phyloP scores from a whole-genome alignment of 2,329 filamentous ascomycete genomes.

The Diaporthe amygdali region DNA sequence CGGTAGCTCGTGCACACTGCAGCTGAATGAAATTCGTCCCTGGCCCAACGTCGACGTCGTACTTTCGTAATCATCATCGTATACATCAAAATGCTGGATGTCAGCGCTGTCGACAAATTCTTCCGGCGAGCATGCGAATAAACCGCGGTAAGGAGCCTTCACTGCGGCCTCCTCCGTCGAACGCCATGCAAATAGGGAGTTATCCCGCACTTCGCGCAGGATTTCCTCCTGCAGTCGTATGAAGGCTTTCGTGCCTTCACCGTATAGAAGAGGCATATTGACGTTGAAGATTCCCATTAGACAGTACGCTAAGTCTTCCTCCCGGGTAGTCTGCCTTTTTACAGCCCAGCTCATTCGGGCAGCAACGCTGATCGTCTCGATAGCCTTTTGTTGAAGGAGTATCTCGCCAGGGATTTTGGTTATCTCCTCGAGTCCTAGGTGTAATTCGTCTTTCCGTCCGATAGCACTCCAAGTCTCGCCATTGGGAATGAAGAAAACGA shows the following conservation, averaged over 20 bases:
- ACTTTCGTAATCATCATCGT: background rate
- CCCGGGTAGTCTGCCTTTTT: background rate
- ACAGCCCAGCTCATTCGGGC: constrained; percentile 20
- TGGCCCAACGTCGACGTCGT: background rate
- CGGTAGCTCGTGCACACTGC: background rate
- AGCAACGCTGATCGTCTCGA: background rate
- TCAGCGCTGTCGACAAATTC: background rate
- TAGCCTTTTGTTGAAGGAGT: background rate
- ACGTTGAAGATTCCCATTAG: constrained; percentile 12
- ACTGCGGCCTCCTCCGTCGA: background rate
- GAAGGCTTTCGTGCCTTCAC: constrained; percentile 6
- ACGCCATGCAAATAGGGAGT: background rate
- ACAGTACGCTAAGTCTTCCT: constrained; percentile 17
- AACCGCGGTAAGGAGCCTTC: background rate
- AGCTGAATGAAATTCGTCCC: background rate
- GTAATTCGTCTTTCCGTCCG: background rate
- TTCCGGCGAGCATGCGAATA: background rate
- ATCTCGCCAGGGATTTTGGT: background rate
- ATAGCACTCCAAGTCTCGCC: background rate
- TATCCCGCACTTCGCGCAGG: background rate
- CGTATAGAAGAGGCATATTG: constrained; percentile 19
- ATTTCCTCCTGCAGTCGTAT: constrained; percentile 17
- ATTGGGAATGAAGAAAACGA: background rate
- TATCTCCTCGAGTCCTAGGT: background rate
- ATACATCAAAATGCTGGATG: background rate